Conservation (phyloP, 352 stramenopile species). For the Pythium aphanidermatum region DNA sequence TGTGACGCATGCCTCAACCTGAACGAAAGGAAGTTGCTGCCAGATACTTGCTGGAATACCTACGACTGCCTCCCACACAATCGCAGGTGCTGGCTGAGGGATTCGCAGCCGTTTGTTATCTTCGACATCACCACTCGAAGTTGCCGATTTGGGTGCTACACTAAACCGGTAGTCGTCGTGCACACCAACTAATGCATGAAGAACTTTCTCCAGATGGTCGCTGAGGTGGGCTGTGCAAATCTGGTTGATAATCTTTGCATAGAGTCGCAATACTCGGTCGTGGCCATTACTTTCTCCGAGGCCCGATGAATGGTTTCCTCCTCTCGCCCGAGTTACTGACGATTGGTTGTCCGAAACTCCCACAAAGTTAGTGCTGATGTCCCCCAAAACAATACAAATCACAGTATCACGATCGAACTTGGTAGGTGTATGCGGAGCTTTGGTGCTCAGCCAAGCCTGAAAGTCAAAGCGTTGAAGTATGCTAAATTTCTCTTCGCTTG, state of each 20-base stretch:
- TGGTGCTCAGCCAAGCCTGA: constrained; percentile 56
- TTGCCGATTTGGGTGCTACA: too few relatives aligned
- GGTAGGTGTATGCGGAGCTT: constrained; percentile 35
- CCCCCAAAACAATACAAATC: constrained; percentile 67
- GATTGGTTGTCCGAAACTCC: too few relatives aligned
- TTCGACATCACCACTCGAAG: constrained; percentile 4
- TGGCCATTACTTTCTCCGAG: constrained; percentile 1
- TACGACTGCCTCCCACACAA: constrained; percentile 52
- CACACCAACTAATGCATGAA: constrained; percentile 72
- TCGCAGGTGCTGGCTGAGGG: constrained; percentile 48
- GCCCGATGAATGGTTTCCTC: background rate
- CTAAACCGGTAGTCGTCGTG: constrained; percentile 80
- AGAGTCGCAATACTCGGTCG: constrained; percentile 61
- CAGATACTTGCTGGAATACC: constrained; percentile 14
- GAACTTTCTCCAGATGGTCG: constrained; percentile 78
- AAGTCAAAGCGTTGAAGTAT: constrained; percentile 78
- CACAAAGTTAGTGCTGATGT: constrained; percentile 45
- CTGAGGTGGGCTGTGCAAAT: constrained; percentile 62
- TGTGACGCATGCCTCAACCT: constrained; percentile 18
- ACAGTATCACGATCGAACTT: constrained; percentile 83
- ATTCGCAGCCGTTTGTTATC: constrained; percentile 21
- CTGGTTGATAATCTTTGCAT: constrained; percentile 60
- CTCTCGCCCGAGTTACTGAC: background rate
- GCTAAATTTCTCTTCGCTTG: constrained; percentile 62
- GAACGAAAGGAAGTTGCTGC: constrained; percentile 21